Percentiles rank a stretch among this genome's conserved stretches.
phyloP scores from a whole-genome alignment of 441 rosid species.

The Erodium trifolium region DNA sequence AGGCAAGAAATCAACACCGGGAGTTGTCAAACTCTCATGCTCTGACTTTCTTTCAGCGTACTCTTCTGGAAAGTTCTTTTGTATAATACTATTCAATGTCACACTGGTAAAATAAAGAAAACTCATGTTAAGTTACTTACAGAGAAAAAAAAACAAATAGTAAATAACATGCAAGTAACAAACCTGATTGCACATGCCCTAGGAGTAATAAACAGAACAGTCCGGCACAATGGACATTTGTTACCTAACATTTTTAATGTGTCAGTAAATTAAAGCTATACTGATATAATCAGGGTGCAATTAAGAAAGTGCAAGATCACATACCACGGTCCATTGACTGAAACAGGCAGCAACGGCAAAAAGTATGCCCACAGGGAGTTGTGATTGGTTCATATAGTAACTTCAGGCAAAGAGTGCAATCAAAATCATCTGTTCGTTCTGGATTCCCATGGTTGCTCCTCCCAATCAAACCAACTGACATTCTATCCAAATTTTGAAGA shows the following conservation, averaged over 20 bases:
- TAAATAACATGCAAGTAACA: slow-evolving; percentile 13
- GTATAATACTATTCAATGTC: slow-evolving; percentile 76
- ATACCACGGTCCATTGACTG: slow-evolving; percentile 90
- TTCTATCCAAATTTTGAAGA: slow-evolving; percentile 57
- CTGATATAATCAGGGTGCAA: neutral
- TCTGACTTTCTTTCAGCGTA: slow-evolving; percentile 88
- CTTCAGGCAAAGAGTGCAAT: slow-evolving; percentile 86
- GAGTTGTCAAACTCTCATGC: slow-evolving; percentile 58
- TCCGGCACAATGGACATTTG: slow-evolving; percentile 90
- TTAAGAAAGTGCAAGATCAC: slow-evolving; percentile 21
- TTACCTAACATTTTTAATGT: slow-evolving; percentile 46
- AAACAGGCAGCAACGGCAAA: slow-evolving; percentile 78
- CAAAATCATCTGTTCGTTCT: slow-evolving; percentile 81
- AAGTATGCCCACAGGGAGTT: slow-evolving; percentile 95
- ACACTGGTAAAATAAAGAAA: slow-evolving; percentile 49
- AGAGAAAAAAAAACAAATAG: neutral
- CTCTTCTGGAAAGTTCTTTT: slow-evolving; percentile 78
- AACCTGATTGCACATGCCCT: slow-evolving; percentile 84
- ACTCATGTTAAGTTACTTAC: neutral
- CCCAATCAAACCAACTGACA: slow-evolving; percentile 23
- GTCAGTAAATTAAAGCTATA: slow-evolving; percentile 20
- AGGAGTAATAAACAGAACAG: slow-evolving; percentile 75
- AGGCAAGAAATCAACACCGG: slow-evolving; percentile 75
- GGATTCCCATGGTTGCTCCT: slow-evolving; percentile 40
- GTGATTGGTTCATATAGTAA: slow-evolving; percentile 82